Evolutionary conservation across 441 rosid genomes (phyloP).

Genomic region (Populus hybrid): DNA sequence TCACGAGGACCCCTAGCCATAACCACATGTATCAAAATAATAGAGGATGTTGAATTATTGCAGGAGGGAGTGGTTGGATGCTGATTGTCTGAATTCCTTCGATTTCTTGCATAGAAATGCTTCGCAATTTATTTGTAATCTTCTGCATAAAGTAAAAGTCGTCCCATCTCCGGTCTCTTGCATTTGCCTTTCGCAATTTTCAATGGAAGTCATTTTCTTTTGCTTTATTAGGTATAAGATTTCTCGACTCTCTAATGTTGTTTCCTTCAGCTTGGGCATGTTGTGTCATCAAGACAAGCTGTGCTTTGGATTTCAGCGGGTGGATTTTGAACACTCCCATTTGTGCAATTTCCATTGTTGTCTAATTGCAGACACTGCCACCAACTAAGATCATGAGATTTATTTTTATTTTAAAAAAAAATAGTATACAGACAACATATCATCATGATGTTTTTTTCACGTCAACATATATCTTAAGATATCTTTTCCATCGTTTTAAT

Average conservation of each 20-base stretch:
- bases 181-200: conserved; percentile 7
- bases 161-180: neutral
- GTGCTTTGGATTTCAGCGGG: too few species aligned
- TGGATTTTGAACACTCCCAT: too few species aligned
- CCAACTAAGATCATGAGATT: too few species aligned
- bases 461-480: too few species aligned
- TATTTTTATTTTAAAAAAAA: too few species aligned
- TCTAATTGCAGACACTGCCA: too few species aligned
- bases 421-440: too few species aligned
- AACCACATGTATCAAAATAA: neutral
- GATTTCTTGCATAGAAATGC: neutral
- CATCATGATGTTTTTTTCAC: too few species aligned
- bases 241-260: conserved; percentile 2
- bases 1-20: too few species aligned
- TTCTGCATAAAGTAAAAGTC: neutral
- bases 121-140: neutral
- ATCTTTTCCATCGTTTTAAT: too few species aligned
- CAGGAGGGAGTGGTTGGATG: conserved; percentile 20
- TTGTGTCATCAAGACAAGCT: neutral
- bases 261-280: neutral
- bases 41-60: neutral
- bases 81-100: neutral
- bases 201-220: conserved; percentile 28
- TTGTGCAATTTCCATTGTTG: too few species aligned
- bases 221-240: conserved; percentile 34